Conservation (phyloP, 208 protist genomes). For the Leishmania gerbilli region DNA sequence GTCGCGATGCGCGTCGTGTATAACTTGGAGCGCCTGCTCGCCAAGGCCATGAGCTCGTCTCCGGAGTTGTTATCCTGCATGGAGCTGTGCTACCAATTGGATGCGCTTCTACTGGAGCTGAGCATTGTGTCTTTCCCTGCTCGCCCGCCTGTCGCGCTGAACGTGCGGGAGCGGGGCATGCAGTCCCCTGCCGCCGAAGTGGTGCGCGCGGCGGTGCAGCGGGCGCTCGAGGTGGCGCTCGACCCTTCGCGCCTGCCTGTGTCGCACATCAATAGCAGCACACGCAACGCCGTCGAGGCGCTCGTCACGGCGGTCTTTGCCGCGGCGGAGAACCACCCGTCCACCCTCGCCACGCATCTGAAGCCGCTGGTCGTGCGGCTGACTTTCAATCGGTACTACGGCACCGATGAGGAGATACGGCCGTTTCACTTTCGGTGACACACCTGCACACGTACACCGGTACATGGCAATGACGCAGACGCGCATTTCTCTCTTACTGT, state of each 20-base stretch:
- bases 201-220: conserved; percentile 47
- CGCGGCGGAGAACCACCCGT: conserved; percentile 30
- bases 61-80: conserved; percentile 47
- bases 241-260: conserved; percentile 55
- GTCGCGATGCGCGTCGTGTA: conserved; percentile 50
- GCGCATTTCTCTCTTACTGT: background rate
- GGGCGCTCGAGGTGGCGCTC: conserved; percentile 54
- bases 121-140: conserved; percentile 54
- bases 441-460: background rate
- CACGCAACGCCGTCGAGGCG: conserved; percentile 64
- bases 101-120: conserved; percentile 65
- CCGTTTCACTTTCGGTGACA: conserved; percentile 30
- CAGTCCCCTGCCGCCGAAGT: conserved; percentile 26
- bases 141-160: conserved; percentile 11
- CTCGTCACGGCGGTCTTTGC: conserved; percentile 60
- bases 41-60: conserved; percentile 2
- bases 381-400: conserved; percentile 88
- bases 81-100: conserved; percentile 63
- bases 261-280: conserved; percentile 52
- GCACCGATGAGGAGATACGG: conserved; percentile 33
- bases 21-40: conserved; percentile 51
- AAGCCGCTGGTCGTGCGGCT: conserved; percentile 65
- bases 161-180: conserved; percentile 26
- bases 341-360: conserved; percentile 43
- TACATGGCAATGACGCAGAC: background rate